Evolutionary conservation across 75 land plant species (phyloP).

Genomic region (Ceratopteris richardii): DNA sequence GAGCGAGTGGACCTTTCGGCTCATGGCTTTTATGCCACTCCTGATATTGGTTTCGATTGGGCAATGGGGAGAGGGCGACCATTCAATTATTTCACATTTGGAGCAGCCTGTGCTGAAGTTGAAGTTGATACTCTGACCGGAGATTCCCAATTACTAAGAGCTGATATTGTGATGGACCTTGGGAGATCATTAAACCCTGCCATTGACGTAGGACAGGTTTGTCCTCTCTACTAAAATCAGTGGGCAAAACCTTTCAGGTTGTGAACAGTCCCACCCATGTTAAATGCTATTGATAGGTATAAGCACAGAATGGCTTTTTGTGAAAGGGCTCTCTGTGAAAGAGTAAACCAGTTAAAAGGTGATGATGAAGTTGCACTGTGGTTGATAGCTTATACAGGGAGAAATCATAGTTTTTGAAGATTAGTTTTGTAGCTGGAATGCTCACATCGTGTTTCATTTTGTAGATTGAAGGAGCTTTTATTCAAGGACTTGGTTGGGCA

Average conservation of each 20-base stretch:
- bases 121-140: constrained; percentile 89
- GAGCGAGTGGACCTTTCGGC: constrained; percentile 85
- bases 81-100: constrained; percentile 81
- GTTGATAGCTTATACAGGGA: too few relatives aligned
- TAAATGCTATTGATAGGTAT: too few relatives aligned
- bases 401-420: too few relatives aligned
- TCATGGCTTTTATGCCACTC: constrained; percentile 86
- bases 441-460: too few relatives aligned
- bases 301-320: too few relatives aligned
- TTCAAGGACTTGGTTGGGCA: constrained; percentile 88
- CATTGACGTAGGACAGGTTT: constrained; percentile 87
- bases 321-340: too few relatives aligned
- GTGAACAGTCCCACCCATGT: too few relatives aligned
- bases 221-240: neutral
- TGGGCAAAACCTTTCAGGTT: too few relatives aligned
- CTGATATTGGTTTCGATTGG: constrained; percentile 87
- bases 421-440: too few relatives aligned
- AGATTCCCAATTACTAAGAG: constrained; percentile 64
- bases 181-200: constrained; percentile 88
- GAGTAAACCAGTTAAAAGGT: too few relatives aligned
- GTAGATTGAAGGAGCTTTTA: constrained; percentile 94
- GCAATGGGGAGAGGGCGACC: constrained; percentile 59
- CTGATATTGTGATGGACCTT: constrained; percentile 72
- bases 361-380: too few relatives aligned
- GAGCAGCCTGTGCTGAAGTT: constrained; percentile 90